phyloP scores from a whole-genome alignment of 345 rosid species.

The Brassica juncea region DNA sequence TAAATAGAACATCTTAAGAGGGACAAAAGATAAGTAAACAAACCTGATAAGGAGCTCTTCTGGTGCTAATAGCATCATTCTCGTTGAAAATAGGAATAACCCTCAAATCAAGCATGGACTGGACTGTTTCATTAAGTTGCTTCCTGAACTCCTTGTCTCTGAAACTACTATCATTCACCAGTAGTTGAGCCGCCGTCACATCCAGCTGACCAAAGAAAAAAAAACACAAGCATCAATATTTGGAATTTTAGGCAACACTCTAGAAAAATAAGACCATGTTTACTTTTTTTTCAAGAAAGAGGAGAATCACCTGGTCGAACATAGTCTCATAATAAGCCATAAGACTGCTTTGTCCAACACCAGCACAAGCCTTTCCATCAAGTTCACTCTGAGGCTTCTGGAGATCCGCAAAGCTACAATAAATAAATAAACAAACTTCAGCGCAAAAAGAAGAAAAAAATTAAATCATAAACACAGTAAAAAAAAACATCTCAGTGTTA shows the following conservation, averaged over 20 bases:
- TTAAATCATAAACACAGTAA: background rate
- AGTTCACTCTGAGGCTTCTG: slow-evolving; percentile 91
- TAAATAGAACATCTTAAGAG: background rate
- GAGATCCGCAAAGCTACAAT: slow-evolving; percentile 87
- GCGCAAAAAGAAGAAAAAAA: background rate
- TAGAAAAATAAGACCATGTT: too few species aligned
- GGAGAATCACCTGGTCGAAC: slow-evolving; percentile 64
- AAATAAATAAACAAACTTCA: slow-evolving; percentile 18
- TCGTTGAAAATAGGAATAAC: slow-evolving; percentile 95
- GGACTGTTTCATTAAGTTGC: slow-evolving; percentile 80
- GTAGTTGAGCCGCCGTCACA: slow-evolving; percentile 88
- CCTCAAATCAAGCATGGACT: slow-evolving; percentile 61
- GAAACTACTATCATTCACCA: slow-evolving; percentile 90
- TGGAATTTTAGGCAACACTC: background rate
- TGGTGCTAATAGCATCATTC: slow-evolving; percentile 96
- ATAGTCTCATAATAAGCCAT: slow-evolving; percentile 94
- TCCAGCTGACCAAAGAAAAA: slow-evolving; percentile 64
- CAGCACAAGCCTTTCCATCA: slow-evolving; percentile 99
- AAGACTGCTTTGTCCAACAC: slow-evolving; percentile 95
- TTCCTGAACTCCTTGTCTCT: slow-evolving; percentile 75
- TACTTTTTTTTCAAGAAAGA: background rate
- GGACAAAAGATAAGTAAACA: background rate
- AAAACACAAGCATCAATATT: slow-evolving; percentile 9
- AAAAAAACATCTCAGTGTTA: slow-evolving; percentile 5
- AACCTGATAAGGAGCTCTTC: slow-evolving; percentile 99